These are phyloP conservation scores for Plasmodium relictum DNA, from an alignment of 169 alveolate genomes.

Conservation along the genomic window DNA sequence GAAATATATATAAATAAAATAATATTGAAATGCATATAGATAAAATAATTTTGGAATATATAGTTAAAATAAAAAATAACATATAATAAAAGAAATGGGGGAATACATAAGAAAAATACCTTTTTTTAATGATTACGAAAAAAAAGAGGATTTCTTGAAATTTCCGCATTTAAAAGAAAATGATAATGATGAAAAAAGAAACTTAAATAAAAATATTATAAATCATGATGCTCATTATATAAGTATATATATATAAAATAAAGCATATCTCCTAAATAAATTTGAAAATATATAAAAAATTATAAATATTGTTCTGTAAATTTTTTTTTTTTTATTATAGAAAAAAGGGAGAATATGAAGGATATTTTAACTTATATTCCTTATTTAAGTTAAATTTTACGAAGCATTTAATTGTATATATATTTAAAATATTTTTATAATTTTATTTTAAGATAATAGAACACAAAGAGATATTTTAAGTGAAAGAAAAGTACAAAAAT, in stretches of 20 bases:
- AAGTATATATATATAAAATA: slow-evolving; percentile 25
- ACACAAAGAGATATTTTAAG: slow-evolving; percentile 50
- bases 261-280: too few species aligned
- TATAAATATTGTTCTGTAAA: not conserved
- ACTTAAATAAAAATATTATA: slow-evolving; percentile 16
- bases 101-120: slow-evolving; percentile 69
- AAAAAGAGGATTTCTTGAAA: slow-evolving; percentile 63
- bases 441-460: slow-evolving; percentile 22
- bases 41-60: too few species aligned
- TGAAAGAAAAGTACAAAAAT: slow-evolving; percentile 51
- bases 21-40: too few species aligned
- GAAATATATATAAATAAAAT: too few species aligned
- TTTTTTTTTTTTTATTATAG: slow-evolving; percentile 11
- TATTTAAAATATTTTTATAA: too few species aligned
- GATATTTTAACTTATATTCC: slow-evolving; percentile 56
- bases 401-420: not conserved
- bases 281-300: too few species aligned
- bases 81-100: slow-evolving; percentile 59
- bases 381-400: slow-evolving; percentile 24
- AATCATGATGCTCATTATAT: slow-evolving; percentile 56
- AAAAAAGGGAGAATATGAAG: slow-evolving; percentile 58
- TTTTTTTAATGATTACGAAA: slow-evolving; percentile 54
- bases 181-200: slow-evolving; percentile 31
- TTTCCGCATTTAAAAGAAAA: slow-evolving; percentile 30
- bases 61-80: too few species aligned